These are phyloP conservation scores for Calocera viscosa DNA, from an alignment of 768 basidiomycete species.

Conservation along the genomic window DNA sequence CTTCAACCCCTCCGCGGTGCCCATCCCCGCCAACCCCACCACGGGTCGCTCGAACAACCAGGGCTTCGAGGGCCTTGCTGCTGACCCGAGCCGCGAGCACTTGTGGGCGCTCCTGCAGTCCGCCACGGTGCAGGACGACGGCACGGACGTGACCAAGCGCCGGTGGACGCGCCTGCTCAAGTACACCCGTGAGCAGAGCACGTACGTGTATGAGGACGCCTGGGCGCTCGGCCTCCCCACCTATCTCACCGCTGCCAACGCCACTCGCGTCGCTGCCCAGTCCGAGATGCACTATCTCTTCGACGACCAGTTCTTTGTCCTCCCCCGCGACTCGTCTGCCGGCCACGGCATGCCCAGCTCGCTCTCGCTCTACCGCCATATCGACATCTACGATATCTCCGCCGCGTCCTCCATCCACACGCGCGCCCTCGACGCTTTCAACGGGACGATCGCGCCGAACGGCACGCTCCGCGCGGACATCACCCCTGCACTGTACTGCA, in stretches of 20 bases:
- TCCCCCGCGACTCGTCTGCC: slow-evolving; percentile 37
- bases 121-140: slow-evolving; percentile 54
- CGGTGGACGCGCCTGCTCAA: slow-evolving; percentile 42
- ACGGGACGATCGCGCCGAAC: slow-evolving; percentile 38
- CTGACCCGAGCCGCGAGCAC: slow-evolving; percentile 35
- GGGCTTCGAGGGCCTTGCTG: slow-evolving; percentile 52
- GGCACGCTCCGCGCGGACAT: slow-evolving; percentile 39
- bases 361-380: slow-evolving; percentile 20
- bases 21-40: slow-evolving; percentile 34
- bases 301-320: slow-evolving; percentile 42
- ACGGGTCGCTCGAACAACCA: slow-evolving; percentile 47
- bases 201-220: background rate
- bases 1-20: slow-evolving; percentile 41
- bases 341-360: slow-evolving; percentile 1
- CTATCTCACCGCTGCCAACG: slow-evolving; percentile 41
- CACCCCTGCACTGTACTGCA: slow-evolving; percentile 41
- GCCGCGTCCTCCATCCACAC: slow-evolving; percentile 50
- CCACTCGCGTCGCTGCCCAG: slow-evolving; percentile 35
- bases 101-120: slow-evolving; percentile 53
- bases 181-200: background rate
- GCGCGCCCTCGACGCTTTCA: slow-evolving; percentile 42
- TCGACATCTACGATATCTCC: slow-evolving; percentile 46
- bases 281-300: slow-evolving; percentile 50
- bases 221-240: background rate
- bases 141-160: slow-evolving; percentile 32